Base-by-base conservation (phyloP, 441 rosid species). In the Adansonia grandidieri region DNA sequence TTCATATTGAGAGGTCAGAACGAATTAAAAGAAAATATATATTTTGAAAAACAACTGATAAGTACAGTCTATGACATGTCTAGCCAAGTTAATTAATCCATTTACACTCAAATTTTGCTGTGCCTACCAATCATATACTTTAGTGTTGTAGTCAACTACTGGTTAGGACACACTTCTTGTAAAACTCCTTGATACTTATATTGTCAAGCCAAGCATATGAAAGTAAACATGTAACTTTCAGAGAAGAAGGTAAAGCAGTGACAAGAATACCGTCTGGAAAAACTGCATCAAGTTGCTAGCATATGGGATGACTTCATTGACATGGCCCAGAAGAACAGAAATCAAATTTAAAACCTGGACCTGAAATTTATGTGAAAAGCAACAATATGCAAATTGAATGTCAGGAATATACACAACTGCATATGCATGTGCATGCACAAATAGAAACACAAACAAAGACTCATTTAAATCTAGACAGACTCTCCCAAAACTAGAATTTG, bases 341-440 rank as follows among this genome's bases (percentile, higher is more conserved):
- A 95, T 93, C 86, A 97, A 89, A 86, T 97, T 90, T 86, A 97
- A 85, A 85, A 95, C 89, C 89, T 95, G 99, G 87, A 97, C 98
- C 99, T 97, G 98, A 71, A 87, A 86, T 71, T 19, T 17, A 78
- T 74, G 57, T 11, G 74, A 47, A 28, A 63, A 60, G 77, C 32
- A 48, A 37, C 47, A 56, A 10, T 66, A 10, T 60, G 20, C 4
- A 40, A 42, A 11, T 64, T 15, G 57, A 9, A 53, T 15, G 19
- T 71, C 28, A 58, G 60, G 54, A 42, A 56, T 75, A 14, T 5
- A 67, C 2, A 42, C 2, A 68, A 9, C 2, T 53, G 14, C 37
- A 53, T 50, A 66, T 51, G 17, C 14, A 37, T 9, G 4, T 15
- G 70, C 68, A 74, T 44, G 22, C 24, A 60, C 2, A 5, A 44